Percentiles rank a stretch among this genome's conserved stretches.
These are phyloP conservation scores for Coleophoma crateriformis DNA, from an alignment of 2,329 filamentous ascomycete species.

Conservation along the genomic window DNA sequence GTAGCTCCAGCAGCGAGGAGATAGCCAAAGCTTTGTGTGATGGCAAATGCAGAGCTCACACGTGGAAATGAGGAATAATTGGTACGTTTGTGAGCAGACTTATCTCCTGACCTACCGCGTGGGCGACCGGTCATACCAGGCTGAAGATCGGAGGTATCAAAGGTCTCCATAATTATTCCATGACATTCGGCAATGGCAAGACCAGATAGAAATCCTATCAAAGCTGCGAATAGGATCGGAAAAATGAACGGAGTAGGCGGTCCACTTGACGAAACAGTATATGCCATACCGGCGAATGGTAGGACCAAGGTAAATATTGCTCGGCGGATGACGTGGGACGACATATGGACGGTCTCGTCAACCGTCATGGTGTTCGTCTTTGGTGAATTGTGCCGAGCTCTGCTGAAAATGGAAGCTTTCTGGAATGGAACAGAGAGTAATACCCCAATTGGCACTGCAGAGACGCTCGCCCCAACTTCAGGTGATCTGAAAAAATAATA, in stretches of 20 bases:
- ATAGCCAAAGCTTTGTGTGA: conserved; percentile 65
- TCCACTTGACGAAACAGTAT: conserved; percentile 61
- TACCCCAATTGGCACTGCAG: conserved; percentile 62
- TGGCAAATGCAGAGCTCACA: conserved; percentile 65
- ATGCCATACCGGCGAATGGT: conserved; percentile 61
- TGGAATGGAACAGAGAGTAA: conserved; percentile 67
- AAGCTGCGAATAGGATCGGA: conserved; percentile 59
- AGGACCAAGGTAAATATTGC: conserved; percentile 61
- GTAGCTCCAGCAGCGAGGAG: conserved; percentile 64
- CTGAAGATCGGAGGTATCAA: conserved; percentile 74
- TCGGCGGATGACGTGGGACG: conserved; percentile 65
- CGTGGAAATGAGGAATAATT: conserved; percentile 75
- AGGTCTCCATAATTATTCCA: conserved; percentile 74
- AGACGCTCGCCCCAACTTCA: conserved; percentile 61
- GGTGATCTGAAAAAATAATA: conserved; percentile 60
- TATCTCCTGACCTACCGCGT: conserved; percentile 40
- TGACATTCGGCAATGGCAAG: conserved; percentile 73
- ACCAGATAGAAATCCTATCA: conserved; percentile 65
- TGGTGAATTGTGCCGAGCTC: conserved; percentile 52
- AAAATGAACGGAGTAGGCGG: conserved; percentile 53
- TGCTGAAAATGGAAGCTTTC: conserved; percentile 64
- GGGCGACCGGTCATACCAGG: conserved; percentile 60
- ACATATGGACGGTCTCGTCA: conserved; percentile 59
- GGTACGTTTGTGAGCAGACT: conserved; percentile 42
- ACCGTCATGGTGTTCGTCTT: conserved; percentile 64